Conservation (phyloP, 495 filamentous ascomycete genomes). For the Schizothecium vesticola region DNA sequence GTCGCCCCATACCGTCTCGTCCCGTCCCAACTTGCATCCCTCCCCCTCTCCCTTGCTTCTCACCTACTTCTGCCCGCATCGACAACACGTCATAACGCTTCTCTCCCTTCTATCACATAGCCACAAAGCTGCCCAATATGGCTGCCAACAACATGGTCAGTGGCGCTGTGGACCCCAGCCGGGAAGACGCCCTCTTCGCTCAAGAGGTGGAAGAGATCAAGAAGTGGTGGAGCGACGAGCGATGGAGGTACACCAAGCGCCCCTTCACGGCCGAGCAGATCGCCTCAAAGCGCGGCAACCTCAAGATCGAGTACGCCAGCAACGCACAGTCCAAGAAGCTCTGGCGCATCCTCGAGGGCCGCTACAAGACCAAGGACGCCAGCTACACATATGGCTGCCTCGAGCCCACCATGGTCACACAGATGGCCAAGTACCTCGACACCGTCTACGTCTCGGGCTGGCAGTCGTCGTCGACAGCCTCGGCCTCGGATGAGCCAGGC, state of each 20-base stretch:
- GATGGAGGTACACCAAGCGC: conserved; percentile 89
- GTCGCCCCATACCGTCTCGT: not conserved
- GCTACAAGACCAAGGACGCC: conserved; percentile 80
- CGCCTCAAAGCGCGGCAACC: conserved; percentile 83
- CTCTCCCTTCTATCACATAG: not conserved
- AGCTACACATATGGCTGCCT: conserved; percentile 96
- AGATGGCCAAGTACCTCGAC: conserved; percentile 98
- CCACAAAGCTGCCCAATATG: conserved; percentile 37
- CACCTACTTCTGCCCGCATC: not conserved
- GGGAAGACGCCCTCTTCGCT: conserved; percentile 73
- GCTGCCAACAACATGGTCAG: conserved; percentile 52
- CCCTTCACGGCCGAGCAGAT: conserved; percentile 97
- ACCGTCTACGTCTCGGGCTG: conserved; percentile 98
- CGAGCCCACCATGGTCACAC: conserved; percentile 95
- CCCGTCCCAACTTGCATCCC: not conserved
- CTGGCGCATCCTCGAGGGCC: conserved; percentile 79
- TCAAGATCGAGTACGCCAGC: conserved; percentile 89
- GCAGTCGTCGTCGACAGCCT: conserved; percentile 97
- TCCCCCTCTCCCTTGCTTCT: not conserved
- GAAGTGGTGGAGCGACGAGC: conserved; percentile 86
- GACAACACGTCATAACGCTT: not conserved
- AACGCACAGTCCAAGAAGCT: conserved; percentile 88
- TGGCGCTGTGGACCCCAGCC: conserved; percentile 51
- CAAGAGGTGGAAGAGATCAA: conserved; percentile 82
- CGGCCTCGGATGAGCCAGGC: conserved; percentile 87